Evolutionary conservation across 805 yeast species (phyloP).

Genomic region (Blastobotrys robertii): DNA sequence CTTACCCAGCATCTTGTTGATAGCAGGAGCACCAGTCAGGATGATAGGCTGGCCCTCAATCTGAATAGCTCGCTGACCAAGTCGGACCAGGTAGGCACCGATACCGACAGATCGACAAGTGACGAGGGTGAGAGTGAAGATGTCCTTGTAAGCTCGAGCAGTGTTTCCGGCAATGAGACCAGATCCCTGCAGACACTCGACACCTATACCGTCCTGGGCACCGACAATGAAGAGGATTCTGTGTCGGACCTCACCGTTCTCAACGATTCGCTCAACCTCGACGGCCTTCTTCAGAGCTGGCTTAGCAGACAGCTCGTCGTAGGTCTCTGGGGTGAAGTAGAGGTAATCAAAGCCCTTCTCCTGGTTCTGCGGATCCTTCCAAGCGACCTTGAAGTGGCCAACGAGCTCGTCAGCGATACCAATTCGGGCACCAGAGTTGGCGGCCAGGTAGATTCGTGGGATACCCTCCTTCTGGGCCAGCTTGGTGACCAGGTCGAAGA

Average conservation of each 20-base stretch:
- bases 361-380: conserved; percentile 73
- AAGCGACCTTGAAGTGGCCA: conserved; percentile 81
- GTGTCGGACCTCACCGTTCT: conserved; percentile 73
- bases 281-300: conserved; percentile 37
- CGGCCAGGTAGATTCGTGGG: conserved; percentile 92
- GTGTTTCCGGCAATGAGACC: conserved; percentile 99
- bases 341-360: conserved; percentile 84
- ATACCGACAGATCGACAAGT: conserved; percentile 99
- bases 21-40: conserved; percentile 98
- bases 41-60: conserved; percentile 98
- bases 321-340: conserved; percentile 62
- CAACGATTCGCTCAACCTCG: conserved; percentile 69
- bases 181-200: conserved; percentile 95
- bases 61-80: conserved; percentile 98
- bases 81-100: conserved; percentile 96
- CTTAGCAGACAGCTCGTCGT: conserved; percentile 39
- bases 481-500: conserved; percentile 87
- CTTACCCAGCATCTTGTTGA: conserved; percentile 91
- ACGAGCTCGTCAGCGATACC: conserved; percentile 96
- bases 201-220: conserved; percentile 95
- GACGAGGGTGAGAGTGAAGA: conserved; percentile 93
- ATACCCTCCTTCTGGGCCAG: conserved; percentile 83
- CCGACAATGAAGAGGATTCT: conserved; percentile 82
- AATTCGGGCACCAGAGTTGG: conserved; percentile 98
- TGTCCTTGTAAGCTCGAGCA: conserved; percentile 93